Base-by-base conservation (phyloP, 192 early-diverging fungal species). In the Coemansia sp. region DNA sequence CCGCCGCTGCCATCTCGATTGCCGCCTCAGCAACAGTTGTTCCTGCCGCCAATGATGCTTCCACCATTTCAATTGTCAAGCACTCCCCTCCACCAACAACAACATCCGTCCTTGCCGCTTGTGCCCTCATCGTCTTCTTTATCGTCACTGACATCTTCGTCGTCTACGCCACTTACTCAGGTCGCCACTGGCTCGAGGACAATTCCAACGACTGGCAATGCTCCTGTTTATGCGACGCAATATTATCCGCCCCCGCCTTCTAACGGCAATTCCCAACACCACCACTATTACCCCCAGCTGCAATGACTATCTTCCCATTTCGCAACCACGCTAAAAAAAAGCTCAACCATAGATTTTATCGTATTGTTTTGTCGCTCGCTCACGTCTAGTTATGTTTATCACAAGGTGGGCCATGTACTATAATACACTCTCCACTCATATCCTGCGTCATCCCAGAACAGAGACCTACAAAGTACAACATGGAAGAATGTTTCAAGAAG, bases 1-100 rank as follows among this genome's bases (percentile, higher is more conserved):
- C 31, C 29, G 13, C 38, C 39, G 13, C 63, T 48, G 2, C 20
- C 20, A 22, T 58, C 34, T 32, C 32, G 44, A 61, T 29, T 50
- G n/a, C 67, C 45, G 45, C 42, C 8, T 34, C 44, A 31, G 38
- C 62, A 70, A 38, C 67, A 41, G 29, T 6, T 15, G 46, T 27
- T 48, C 29, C 10, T 59, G 17, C 56, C 59, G 36, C 59, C 59
- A 40, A 34, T 61, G 59, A 17, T 40, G 34, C 38, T 61, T 7
- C 32, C n/a, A 11, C 36, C 59, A 32, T 61, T 36, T 20, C 59
- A 61, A 29, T 2, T 31, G 13, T 17, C 55, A n/a, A 32, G 55
- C 15, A 32, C 55, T 58, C 29, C 55, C 29, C 31, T 58, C 53
- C 22, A 29, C 4, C 51, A 55, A 4, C 55, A 55, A 55, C 53